These are phyloP conservation scores for Kwoniella heveanensis DNA, from an alignment of 768 basidiomycete species.

Conservation along the genomic window DNA sequence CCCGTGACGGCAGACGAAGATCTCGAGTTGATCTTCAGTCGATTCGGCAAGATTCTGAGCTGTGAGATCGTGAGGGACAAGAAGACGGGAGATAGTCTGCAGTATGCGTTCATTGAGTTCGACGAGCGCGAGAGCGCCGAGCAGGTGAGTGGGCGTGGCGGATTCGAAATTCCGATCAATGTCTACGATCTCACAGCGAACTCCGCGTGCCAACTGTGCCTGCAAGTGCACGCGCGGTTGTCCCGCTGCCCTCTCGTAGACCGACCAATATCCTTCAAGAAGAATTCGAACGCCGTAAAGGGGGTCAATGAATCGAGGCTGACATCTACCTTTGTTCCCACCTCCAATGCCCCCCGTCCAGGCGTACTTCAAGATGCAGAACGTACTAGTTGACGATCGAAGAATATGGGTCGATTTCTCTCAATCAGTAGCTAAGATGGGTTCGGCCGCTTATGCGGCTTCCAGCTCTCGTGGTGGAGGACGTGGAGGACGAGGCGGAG, in stretches of 20 bases:
- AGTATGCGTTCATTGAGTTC: constrained; percentile 99
- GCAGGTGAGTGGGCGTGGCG: constrained; percentile 63
- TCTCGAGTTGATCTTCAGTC: constrained; percentile 92
- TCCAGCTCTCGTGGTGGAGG: constrained; percentile 47
- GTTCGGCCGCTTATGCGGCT: constrained; percentile 64
- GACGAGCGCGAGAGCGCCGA: constrained; percentile 91
- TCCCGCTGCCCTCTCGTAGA: too few relatives aligned
- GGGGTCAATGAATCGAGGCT: too few relatives aligned
- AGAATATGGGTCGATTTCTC: constrained; percentile 99
- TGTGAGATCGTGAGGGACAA: constrained; percentile 98
- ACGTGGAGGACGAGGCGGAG: constrained; percentile 48
- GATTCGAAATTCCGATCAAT: too few relatives aligned
- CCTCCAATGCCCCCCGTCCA: too few relatives aligned
- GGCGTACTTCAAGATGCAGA: constrained; percentile 99
- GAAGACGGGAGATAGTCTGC: constrained; percentile 90
- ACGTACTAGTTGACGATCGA: constrained; percentile 88
- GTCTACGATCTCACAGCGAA: too few relatives aligned
- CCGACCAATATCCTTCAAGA: too few relatives aligned
- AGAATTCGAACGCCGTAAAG: too few relatives aligned
- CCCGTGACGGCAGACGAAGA: constrained; percentile 94
- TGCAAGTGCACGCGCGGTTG: too few relatives aligned
- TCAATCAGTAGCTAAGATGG: constrained; percentile 89
- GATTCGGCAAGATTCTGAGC: constrained; percentile 93
- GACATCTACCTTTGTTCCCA: too few relatives aligned
- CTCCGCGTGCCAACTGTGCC: too few relatives aligned